A percentile compares a stretch with the other conserved stretches of the same genome.
These are phyloP conservation scores for Aspergillus proliferans DNA, from an alignment of 2,329 filamentous ascomycete genomes.

Conservation along the genomic window DNA sequence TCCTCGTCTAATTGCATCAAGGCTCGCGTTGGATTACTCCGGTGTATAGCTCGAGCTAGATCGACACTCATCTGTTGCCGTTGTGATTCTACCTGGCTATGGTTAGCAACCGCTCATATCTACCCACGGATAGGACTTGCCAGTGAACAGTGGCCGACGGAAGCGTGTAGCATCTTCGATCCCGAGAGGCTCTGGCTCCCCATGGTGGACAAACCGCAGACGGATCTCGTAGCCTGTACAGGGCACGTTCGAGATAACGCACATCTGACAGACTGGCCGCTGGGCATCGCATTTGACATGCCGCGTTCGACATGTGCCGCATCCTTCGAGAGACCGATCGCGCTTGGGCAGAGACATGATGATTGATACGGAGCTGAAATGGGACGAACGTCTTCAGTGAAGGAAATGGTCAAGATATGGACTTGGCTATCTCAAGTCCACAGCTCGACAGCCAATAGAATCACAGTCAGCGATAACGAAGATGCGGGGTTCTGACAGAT, in stretches of 20 bases:
- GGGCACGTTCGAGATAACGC: conserved; percentile 26
- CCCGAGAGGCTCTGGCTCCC: not conserved
- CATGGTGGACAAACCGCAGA: conserved; percentile 31
- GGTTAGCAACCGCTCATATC: not conserved
- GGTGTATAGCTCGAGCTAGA: conserved; percentile 25
- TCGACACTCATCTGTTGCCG: conserved; percentile 31
- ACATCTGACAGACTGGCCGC: conserved; percentile 36
- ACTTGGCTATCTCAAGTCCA: not conserved
- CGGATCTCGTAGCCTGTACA: conserved; percentile 39
- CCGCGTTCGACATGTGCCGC: conserved; percentile 30
- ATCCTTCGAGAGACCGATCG: conserved; percentile 4
- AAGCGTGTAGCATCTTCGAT: conserved; percentile 21
- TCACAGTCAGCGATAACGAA: too few species aligned
- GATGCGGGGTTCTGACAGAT: too few species aligned
- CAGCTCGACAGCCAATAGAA: too few species aligned
- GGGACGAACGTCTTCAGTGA: not conserved
- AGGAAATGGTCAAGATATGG: not conserved
- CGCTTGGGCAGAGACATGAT: not conserved
- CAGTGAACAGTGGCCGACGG: conserved; percentile 39
- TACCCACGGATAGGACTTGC: not conserved
- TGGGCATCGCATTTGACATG: conserved; percentile 44
- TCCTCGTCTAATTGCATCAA: conserved; percentile 25
- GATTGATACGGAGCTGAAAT: not conserved
- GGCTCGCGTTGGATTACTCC: conserved; percentile 14
- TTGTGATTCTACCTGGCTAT: conserved; percentile 18